Evolutionary conservation across 345 rosid species (phyloP).

Genomic region (Durio zibethinus): DNA sequence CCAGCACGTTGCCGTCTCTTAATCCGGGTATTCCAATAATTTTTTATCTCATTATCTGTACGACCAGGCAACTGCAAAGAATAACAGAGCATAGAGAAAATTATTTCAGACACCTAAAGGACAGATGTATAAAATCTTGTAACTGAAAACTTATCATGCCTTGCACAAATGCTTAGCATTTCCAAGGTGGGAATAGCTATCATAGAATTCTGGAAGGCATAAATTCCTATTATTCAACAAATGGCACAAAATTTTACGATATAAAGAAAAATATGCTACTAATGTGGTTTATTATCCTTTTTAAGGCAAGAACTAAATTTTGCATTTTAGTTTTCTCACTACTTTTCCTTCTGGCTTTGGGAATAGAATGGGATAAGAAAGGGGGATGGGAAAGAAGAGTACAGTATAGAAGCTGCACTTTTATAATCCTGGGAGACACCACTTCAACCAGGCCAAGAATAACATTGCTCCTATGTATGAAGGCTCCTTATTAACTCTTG

Average conservation of each 20-base stretch:
- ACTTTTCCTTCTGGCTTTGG: background rate
- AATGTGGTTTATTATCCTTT: background rate
- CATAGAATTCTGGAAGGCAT: background rate
- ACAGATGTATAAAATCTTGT: background rate
- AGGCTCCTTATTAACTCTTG: background rate
- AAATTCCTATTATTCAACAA: background rate
- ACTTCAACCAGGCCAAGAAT: background rate
- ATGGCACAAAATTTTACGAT: background rate
- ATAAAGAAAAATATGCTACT: background rate
- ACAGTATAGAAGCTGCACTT: background rate
- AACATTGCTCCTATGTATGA: background rate
- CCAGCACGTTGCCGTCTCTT: slow-evolving; percentile 96
- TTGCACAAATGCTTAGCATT: slow-evolving; percentile 4
- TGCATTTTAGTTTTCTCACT: background rate
- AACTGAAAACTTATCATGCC: background rate
- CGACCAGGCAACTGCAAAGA: slow-evolving; percentile 85
- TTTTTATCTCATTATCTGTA: slow-evolving; percentile 98
- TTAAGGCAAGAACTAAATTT: background rate
- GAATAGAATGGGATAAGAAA: background rate
- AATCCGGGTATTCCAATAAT: slow-evolving; percentile 96
- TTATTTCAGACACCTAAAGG: background rate
- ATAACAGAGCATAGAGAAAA: slow-evolving; percentile 4
- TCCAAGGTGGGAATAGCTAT: background rate
- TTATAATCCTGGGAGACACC: background rate
- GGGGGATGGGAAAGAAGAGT: background rate